These are phyloP conservation scores for Eucalyptus curtisii DNA, from an alignment of 345 rosid genomes.

Conservation along the genomic window DNA sequence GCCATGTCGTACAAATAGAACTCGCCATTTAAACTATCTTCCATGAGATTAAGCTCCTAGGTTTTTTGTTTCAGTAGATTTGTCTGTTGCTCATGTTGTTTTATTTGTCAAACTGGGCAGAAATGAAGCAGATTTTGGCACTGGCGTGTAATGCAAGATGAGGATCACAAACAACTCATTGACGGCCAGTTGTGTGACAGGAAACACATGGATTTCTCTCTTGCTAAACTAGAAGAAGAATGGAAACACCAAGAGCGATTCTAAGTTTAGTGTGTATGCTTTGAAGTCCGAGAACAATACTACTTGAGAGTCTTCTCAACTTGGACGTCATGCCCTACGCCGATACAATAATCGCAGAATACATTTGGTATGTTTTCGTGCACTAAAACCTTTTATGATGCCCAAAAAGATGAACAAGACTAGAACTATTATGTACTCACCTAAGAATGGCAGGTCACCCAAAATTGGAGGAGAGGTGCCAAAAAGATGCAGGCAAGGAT, in stretches of 20 bases:
- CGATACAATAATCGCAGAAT: accelerated
- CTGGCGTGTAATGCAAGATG: slow-evolving; percentile 59
- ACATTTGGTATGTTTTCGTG: too few species aligned
- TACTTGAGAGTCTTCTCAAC: slow-evolving; percentile 30
- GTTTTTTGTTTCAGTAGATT: too few species aligned
- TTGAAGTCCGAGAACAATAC: slow-evolving; percentile 53
- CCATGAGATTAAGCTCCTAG: not conserved
- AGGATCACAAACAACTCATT: slow-evolving; percentile 41
- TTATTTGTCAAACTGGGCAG: slow-evolving; percentile 12
- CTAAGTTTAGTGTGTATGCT: slow-evolving; percentile 45
- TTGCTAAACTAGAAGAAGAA: not conserved
- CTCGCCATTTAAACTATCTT: not conserved
- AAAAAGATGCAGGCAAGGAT: too few species aligned
- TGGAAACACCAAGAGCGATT: too few species aligned
- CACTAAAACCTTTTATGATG: too few species aligned
- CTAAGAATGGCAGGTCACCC: too few species aligned
- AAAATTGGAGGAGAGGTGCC: too few species aligned
- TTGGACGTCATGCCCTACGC: too few species aligned
- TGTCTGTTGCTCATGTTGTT: not conserved
- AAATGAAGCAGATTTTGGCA: slow-evolving; percentile 82
- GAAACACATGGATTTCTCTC: not conserved
- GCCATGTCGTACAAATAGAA: not conserved
- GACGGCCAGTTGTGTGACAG: too few species aligned
- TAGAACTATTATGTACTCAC: too few species aligned
- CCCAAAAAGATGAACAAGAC: too few species aligned